Conservation (phyloP, 495 filamentous ascomycete genomes). For the Neurospora sp. region DNA sequence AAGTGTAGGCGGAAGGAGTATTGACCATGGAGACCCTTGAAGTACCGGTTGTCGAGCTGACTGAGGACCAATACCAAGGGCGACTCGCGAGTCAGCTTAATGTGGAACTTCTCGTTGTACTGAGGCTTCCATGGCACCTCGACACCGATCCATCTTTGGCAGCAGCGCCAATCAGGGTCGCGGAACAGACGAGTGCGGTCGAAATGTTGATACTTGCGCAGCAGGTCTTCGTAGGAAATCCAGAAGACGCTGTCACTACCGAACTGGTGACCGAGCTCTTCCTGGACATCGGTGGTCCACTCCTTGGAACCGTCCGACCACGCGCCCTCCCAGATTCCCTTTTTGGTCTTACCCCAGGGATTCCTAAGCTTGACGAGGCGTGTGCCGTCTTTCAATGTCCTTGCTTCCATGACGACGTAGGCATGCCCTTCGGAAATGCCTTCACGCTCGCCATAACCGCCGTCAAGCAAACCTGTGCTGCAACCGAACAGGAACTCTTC, state of each 20-base stretch:
- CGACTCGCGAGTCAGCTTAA: conserved; percentile 59
- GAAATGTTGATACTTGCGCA: conserved; percentile 75
- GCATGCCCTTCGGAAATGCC: conserved; percentile 78
- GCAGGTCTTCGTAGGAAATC: conserved; percentile 69
- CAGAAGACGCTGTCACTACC: conserved; percentile 77
- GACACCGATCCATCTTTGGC: conserved; percentile 79
- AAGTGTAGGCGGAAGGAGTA: conserved; percentile 81
- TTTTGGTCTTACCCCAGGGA: conserved; percentile 65
- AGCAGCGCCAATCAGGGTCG: conserved; percentile 65
- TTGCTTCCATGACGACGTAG: conserved; percentile 81
- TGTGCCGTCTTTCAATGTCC: conserved; percentile 37
- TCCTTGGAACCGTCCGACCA: conserved; percentile 92
- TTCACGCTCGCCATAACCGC: conserved; percentile 54
- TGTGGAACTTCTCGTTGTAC: conserved; percentile 78
- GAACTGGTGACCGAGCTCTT: conserved; percentile 74
- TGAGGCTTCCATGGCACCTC: conserved; percentile 82
- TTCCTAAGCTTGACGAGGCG: conserved; percentile 49
- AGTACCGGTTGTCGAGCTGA: conserved; percentile 83
- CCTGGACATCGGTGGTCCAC: conserved; percentile 84
- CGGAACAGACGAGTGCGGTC: conserved; percentile 87
- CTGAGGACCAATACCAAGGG: conserved; percentile 75
- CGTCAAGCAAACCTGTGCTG: conserved; percentile 54
- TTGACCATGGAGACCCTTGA: conserved; percentile 70
- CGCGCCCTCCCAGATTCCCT: conserved; percentile 71
- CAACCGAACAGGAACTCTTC: conserved; percentile 86